Percentiles rank a stretch among this genome's conserved stretches.
Conservation (phyloP, 2,329 filamentous ascomycete genomes). For the Lecanosticta acicola region DNA sequence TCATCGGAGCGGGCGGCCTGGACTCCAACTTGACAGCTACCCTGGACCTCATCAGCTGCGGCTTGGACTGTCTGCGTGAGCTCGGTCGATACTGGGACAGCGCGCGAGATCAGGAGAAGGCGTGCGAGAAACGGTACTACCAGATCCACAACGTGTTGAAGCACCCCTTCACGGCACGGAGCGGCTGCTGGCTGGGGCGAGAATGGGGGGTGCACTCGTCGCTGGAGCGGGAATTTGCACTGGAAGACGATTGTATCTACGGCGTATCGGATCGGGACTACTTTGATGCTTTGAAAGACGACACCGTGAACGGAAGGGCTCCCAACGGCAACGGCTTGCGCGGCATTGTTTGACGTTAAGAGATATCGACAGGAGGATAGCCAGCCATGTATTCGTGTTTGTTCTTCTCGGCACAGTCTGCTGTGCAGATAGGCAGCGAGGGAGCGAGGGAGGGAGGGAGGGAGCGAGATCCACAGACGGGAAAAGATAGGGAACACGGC, state of each 20-base stretch:
- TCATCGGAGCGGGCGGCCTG: constrained; percentile 56
- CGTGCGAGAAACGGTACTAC: constrained; percentile 45
- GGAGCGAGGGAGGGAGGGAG: too few relatives aligned
- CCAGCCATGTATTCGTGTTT: background rate
- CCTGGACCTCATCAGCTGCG: constrained; percentile 51
- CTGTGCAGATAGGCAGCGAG: too few relatives aligned
- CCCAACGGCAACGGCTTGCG: background rate
- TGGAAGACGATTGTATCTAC: constrained; percentile 33
- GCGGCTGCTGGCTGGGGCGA: constrained; percentile 30
- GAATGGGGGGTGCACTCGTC: constrained; percentile 32
- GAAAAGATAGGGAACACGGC: background rate
- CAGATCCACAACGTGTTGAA: constrained; percentile 39
- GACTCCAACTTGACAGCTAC: constrained; percentile 48
- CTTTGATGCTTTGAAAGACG: constrained; percentile 24
- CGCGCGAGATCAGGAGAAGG: constrained; percentile 47
- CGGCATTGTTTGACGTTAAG: background rate
- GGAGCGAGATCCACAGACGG: too few relatives aligned
- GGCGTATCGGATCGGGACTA: constrained; percentile 25
- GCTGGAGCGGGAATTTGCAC: constrained; percentile 26
- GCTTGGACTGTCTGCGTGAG: constrained; percentile 51
- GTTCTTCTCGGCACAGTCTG: too few relatives aligned
- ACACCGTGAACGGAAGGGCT: constrained; percentile 1
- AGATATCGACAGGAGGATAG: background rate
- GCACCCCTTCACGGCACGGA: constrained; percentile 34
- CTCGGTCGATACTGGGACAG: constrained; percentile 57